Base-by-base conservation (phyloP, 257 asterid species). In the Nicotiana knightiana region DNA sequence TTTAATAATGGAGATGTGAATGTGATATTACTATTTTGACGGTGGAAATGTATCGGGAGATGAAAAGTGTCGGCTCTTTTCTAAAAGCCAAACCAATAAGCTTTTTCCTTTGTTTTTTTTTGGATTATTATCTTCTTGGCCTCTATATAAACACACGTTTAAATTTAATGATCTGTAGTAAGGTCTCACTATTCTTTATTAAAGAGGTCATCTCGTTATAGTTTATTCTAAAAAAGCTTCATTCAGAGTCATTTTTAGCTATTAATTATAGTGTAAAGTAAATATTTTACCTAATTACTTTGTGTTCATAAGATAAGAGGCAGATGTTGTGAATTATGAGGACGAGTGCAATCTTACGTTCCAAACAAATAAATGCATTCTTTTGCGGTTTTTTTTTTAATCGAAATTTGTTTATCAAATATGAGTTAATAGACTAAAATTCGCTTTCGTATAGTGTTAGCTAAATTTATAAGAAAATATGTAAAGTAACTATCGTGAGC, bases 11-110 rank as follows among this genome's bases (percentile, higher is more conserved):
- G 9, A 21, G 37, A 21, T 39, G 68, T 24, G 37, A 63, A 33
- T 10, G 2, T 53, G 58, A 15, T 53, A 21, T 5, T 59, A 43
- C 59, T 71, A 46, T 71, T 73, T 73, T 13, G 12, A 71, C 26
- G 59, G 61, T 46, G 78, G 57, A 39, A 21, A 71, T 37, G 81
- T 17, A 64, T 75, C n/a, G 88, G 87, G 85, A 85, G 85, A 86
- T 87, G 89, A 86, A 87, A 89, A 89, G 86, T 78, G 88, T 84
- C 89, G 88, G 86, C 81, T 61, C 73, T 81, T 77, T 51, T 61
- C 39, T 73, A 26, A 51, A 73, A 26, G 43, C 26, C 62, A 73
- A 46, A 7, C 79, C 61, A 70, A n/a, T n/a, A 0, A 70, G 24
- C 58, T 39, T 46, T 39, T 67, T 3, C 2, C 21, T 68, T 21